Percentiles rank a stretch among this genome's conserved stretches.
Conservation (phyloP, 2,329 filamentous ascomycete genomes). For the Scleromitrula shiraiana region DNA sequence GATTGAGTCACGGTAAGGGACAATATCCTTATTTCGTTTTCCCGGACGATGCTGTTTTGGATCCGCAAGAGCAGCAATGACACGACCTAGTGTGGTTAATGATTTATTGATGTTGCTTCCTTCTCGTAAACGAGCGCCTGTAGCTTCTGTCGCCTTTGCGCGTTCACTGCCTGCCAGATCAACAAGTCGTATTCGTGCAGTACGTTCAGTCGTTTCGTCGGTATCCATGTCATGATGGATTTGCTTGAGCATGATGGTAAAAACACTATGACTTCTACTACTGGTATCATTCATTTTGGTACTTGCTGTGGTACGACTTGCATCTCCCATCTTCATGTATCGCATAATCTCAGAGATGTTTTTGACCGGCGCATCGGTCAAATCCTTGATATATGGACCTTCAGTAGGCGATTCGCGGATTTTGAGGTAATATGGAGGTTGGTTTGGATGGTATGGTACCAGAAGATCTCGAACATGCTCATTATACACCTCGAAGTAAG, state of each 20-base stretch:
- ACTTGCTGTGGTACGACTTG: conserved; percentile 78
- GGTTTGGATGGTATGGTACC: conserved; percentile 60
- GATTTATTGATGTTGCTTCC: conserved; percentile 99
- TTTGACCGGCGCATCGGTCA: conserved; percentile 87
- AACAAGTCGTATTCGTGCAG: conserved; percentile 86
- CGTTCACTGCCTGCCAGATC: conserved; percentile 93
- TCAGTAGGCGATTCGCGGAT: conserved; percentile 93
- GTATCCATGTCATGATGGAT: conserved; percentile 96
- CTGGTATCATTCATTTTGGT: conserved; percentile 99
- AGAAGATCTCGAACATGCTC: conserved; percentile 95
- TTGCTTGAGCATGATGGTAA: conserved; percentile 96
- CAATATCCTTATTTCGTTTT: conserved; percentile 61
- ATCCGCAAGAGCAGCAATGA: conserved; percentile 81
- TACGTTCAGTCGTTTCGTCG: conserved; percentile 95
- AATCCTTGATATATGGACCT: conserved; percentile 91
- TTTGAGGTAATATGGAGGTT: conserved; percentile 85
- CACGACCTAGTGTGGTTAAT: conserved; percentile 85
- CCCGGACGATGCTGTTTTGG: conserved; percentile 51
- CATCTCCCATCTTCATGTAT: conserved; percentile 84
- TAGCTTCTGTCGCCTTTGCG: conserved; percentile 92
- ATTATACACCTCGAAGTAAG: conserved; percentile 99
- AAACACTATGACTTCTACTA: conserved; percentile 91
- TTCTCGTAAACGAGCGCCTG: conserved; percentile 80
- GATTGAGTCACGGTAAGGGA: conserved; percentile 89
- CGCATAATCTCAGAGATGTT: conserved; percentile 81